phyloP scores from a whole-genome alignment of 257 asterid genomes.

The Handroanthus guayacan region DNA sequence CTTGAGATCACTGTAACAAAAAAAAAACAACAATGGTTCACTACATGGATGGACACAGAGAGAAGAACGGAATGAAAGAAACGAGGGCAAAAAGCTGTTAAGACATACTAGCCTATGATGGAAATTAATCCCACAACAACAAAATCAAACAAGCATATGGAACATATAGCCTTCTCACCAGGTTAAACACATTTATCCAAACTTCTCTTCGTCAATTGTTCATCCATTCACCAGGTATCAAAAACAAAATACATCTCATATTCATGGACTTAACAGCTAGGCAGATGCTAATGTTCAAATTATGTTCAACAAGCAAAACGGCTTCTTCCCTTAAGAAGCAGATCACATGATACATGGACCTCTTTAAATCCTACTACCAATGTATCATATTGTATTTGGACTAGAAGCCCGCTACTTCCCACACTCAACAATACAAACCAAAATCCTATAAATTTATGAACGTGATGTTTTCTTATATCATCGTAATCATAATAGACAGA shows the following conservation, averaged over 20 bases:
- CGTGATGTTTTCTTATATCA: background rate
- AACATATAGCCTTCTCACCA: background rate
- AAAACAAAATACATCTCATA: background rate
- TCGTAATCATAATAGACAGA: slow-evolving; percentile 1
- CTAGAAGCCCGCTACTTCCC: background rate
- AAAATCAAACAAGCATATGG: background rate
- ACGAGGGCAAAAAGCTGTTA: background rate
- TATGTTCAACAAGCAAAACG: slow-evolving; percentile 14
- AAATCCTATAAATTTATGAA: background rate
- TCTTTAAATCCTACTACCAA: slow-evolving; percentile 5
- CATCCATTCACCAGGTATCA: slow-evolving; percentile 2
- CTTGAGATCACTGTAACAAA: slow-evolving; percentile 88
- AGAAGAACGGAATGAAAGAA: background rate
- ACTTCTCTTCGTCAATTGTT: background rate
- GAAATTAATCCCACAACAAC: no score
- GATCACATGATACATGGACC: background rate
- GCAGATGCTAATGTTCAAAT: background rate
- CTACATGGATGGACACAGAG: background rate
- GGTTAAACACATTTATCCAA: slow-evolving; percentile 6
- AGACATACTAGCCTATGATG: no score
- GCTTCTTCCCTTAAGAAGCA: background rate
- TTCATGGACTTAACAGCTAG: background rate
- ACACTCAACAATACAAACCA: background rate
- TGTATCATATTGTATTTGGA: background rate
- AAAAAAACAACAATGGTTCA: slow-evolving; percentile 4